Evolutionary conservation across 1,139 yeast genomes (phyloP).

Genomic region (Lodderomyces beijingensis): DNA sequence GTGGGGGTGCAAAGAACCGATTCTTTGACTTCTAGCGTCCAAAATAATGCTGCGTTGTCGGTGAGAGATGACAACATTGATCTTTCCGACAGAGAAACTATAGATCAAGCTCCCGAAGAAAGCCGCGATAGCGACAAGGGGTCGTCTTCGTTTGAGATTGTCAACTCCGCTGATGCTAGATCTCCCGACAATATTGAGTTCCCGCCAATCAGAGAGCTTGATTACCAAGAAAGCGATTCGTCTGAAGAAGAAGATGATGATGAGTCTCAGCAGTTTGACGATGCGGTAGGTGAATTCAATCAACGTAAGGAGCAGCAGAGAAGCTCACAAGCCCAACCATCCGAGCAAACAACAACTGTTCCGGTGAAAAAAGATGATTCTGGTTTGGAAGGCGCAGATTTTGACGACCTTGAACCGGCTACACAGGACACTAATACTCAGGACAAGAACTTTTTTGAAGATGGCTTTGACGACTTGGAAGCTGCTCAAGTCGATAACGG

Average conservation of each 20-base stretch:
- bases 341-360: neutral
- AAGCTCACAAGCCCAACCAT: neutral
- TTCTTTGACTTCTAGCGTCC: constrained; percentile 85
- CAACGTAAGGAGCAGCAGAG: constrained; percentile 6
- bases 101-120: constrained; percentile 20
- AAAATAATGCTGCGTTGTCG: constrained; percentile 86
- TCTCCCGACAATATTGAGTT: constrained; percentile 39
- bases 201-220: constrained; percentile 68
- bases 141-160: constrained; percentile 50
- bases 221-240: constrained; percentile 51
- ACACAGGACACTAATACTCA: constrained; percentile 17
- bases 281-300: constrained; percentile 32
- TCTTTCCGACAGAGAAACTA: constrained; percentile 57
- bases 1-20: constrained; percentile 58
- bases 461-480: constrained; percentile 35
- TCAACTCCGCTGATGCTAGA: constrained; percentile 45
- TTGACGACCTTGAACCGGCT: constrained; percentile 39
- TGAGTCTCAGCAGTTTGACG: constrained; percentile 34
- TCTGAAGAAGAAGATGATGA: constrained; percentile 29
- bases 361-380: neutral
- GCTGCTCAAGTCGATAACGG: constrained; percentile 41
- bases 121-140: constrained; percentile 34
- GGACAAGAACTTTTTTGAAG: constrained; percentile 31
- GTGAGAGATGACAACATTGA: constrained; percentile 71
- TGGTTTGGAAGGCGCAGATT: constrained; percentile 26